Evolutionary conservation across 2,329 filamentous ascomycete genomes (phyloP).

Genomic region (Magnaporthiopsis rhizophila): DNA sequence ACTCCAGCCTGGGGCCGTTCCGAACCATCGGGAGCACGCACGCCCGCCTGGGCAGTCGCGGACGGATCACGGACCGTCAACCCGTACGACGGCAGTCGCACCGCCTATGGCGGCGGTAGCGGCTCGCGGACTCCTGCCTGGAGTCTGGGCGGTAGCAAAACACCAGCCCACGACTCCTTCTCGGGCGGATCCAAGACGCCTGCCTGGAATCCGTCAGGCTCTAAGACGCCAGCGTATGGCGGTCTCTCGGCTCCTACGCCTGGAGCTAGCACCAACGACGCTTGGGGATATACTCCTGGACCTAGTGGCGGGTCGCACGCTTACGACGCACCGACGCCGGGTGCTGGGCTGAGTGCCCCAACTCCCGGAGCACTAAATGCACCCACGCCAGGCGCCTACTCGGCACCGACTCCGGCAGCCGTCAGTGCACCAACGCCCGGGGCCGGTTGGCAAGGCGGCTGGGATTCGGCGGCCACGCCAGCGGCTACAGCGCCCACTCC

Average conservation of each 20-base stretch:
- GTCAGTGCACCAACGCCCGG: conserved; percentile 62
- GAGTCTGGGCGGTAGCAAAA: conserved; percentile 65
- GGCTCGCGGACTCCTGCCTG: conserved; percentile 67
- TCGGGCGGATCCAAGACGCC: conserved; percentile 61
- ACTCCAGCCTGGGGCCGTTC: conserved; percentile 56
- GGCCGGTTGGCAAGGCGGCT: conserved; percentile 50
- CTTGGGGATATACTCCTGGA: conserved; percentile 52
- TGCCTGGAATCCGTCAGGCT: conserved; percentile 47
- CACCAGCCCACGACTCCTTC: conserved; percentile 57
- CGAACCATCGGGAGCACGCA: conserved; percentile 50
- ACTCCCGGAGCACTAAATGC: conserved; percentile 57
- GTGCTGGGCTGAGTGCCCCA: conserved; percentile 48
- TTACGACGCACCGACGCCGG: conserved; percentile 66
- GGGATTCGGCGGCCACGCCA: conserved; percentile 61
- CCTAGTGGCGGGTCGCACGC: conserved; percentile 35
- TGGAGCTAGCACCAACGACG: conserved; percentile 47
- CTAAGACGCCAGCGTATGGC: conserved; percentile 73
- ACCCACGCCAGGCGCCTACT: conserved; percentile 62
- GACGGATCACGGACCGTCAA: conserved; percentile 61
- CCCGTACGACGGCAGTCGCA: conserved; percentile 66
- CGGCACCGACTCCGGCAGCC: conserved; percentile 55
- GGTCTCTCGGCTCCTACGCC: conserved; percentile 47
- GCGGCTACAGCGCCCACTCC: conserved; percentile 61
- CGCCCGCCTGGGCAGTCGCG: conserved; percentile 54
- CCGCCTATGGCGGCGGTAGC: conserved; percentile 63